Percentiles rank a stretch among this genome's conserved stretches.
These are phyloP conservation scores for Phytophthora megakarya DNA, from an alignment of 352 stramenopile species.

Conservation along the genomic window DNA sequence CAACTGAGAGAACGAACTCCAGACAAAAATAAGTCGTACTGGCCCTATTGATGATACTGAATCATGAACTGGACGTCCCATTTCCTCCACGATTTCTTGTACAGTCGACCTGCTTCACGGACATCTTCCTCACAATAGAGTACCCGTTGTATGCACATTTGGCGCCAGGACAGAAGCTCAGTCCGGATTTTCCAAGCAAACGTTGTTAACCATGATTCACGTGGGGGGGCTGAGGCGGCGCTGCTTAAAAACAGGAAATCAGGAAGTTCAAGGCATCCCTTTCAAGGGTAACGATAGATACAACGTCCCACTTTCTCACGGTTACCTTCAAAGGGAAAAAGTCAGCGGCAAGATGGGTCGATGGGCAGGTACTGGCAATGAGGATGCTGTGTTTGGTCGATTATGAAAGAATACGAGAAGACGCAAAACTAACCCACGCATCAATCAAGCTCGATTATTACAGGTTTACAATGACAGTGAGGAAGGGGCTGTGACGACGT, in stretches of 20 bases:
- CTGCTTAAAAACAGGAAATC: neutral
- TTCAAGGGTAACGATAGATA: slow-evolving; percentile 1
- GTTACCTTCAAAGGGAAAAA: slow-evolving; percentile 1
- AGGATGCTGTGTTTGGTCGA: neutral
- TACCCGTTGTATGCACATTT: slow-evolving; percentile 19
- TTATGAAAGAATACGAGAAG: neutral
- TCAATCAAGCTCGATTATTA: neutral
- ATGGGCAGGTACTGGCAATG: neutral
- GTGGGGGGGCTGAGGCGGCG: neutral
- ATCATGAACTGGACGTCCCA: too few relatives aligned
- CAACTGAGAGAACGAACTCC: too few relatives aligned
- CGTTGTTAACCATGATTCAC: neutral
- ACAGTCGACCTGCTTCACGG: neutral
- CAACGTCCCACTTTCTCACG: neutral
- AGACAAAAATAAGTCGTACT: too few relatives aligned
- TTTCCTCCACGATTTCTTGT: too few relatives aligned
- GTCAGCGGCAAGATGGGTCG: neutral
- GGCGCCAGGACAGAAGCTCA: slow-evolving; percentile 4
- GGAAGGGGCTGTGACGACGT: too few relatives aligned
- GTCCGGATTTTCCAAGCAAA: neutral
- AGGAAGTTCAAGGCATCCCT: neutral
- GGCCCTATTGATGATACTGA: too few relatives aligned
- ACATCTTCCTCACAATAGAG: slow-evolving; percentile 7
- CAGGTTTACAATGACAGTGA: neutral
- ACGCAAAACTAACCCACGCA: neutral